Conservation (phyloP, 228 moss, liverwort and hornwort species). For the Sphagnum fallax region DNA sequence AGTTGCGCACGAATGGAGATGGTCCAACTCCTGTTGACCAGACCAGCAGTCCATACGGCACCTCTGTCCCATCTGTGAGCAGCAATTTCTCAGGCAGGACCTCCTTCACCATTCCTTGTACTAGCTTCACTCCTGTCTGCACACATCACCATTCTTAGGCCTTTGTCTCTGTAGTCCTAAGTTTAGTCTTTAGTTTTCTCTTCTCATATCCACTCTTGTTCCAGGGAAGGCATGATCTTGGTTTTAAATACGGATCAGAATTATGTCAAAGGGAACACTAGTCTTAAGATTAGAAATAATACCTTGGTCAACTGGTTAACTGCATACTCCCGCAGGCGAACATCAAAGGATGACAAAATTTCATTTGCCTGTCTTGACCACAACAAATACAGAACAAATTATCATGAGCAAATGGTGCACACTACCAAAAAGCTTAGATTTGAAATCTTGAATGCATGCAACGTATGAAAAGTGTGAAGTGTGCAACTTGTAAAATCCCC, state of each 20-base stretch:
- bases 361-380: conserved; percentile 37
- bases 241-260: too few relatives aligned
- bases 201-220: not conserved
- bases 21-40: conserved; percentile 95
- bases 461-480: too few relatives aligned
- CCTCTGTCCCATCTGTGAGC: conserved; percentile 48
- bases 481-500: too few relatives aligned
- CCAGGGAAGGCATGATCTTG: not conserved
- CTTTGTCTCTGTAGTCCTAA: not conserved
- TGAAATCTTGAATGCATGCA: too few relatives aligned
- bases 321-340: conserved; percentile 69
- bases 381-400: not conserved
- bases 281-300: not conserved
- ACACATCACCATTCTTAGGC: not conserved
- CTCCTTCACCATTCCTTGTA: conserved; percentile 63
- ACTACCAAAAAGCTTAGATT: too few relatives aligned
- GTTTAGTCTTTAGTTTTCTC: not conserved
- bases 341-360: conserved; percentile 79
- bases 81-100: conserved; percentile 35
- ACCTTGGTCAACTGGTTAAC: conserved; percentile 58
- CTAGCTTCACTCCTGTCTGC: conserved; percentile 55
- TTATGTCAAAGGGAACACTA: too few relatives aligned
- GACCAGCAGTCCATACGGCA: conserved; percentile 78
- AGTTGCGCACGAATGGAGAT: conserved; percentile 50
- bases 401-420: too few relatives aligned